Evolutionary conservation across 805 yeast species (phyloP).

Genomic region (Suhomyces canberraensis): DNA sequence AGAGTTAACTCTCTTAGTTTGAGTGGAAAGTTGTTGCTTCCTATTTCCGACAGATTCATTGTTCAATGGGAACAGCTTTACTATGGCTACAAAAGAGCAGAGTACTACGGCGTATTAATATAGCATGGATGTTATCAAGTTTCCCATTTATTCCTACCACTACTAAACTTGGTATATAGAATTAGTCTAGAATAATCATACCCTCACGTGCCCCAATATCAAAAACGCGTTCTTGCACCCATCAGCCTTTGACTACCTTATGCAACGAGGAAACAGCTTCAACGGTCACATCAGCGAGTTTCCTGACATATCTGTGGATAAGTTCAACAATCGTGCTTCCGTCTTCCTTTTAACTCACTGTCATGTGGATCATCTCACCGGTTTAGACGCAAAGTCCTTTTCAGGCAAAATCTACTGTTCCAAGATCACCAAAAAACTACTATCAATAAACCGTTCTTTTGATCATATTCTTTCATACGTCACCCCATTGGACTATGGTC

Average conservation of each 20-base stretch:
- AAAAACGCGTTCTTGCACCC: not conserved
- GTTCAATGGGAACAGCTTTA: constrained; percentile 85
- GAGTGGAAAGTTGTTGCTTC: constrained; percentile 69
- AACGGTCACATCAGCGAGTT: constrained; percentile 46
- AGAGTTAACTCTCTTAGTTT: constrained; percentile 72
- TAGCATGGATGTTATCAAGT: constrained; percentile 30
- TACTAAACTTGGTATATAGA: no score
- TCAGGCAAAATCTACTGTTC: constrained; percentile 48
- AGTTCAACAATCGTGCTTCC: constrained; percentile 22
- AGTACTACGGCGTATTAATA: constrained; percentile 75
- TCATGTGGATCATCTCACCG: constrained; percentile 54
- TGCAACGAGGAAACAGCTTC: constrained; percentile 27
- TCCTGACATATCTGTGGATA: constrained; percentile 44
- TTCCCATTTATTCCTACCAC: no score
- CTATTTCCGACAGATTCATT: constrained; percentile 70
- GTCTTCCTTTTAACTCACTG: constrained; percentile 46
- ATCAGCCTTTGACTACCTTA: not conserved
- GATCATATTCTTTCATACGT: constrained; percentile 17
- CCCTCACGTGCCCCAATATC: not conserved
- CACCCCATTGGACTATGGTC: constrained; percentile 17
- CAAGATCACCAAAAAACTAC: constrained; percentile 30
- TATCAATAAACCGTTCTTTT: constrained; percentile 17
- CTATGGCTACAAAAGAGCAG: constrained; percentile 53
- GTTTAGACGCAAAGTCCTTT: constrained; percentile 39
- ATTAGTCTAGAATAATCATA: no score